Base-by-base conservation (phyloP, 768 basidiomycete genomes). In the Tulasnella calospora region DNA sequence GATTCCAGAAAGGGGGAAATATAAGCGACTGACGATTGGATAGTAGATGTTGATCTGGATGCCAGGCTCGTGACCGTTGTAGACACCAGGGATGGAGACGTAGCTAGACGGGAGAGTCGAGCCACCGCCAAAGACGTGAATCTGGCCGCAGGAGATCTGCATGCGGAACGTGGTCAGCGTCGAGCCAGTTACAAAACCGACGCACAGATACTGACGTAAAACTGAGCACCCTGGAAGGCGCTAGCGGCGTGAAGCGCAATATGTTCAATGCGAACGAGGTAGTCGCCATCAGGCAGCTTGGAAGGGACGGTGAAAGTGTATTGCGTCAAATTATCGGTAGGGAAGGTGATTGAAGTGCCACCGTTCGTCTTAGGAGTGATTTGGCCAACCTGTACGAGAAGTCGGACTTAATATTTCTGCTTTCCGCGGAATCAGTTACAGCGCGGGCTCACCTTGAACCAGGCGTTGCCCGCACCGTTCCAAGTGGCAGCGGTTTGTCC, bases 241-340 rank as follows among this genome's bases (percentile, higher is more conserved):
- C 38, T 40, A 38, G 73, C 41, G 30, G 44, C 40, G 41, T 74
- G 73, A 3, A 74, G 35, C 33, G 73, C 77, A 30, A 78, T 72
- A 36, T 78, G 77, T 47, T 78, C 77, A n/a, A 78, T 74, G 27
- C 70, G 67, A 33, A 78, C 35, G 41, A 78, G 71, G 36, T 78
- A 78, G 36, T 78, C 33, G 5, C 67, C 77, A 33, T 38, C 36
- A 7, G 75, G 75, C 3, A 72, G 7, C 19, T 40, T 47, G 17
- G 27, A 38, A 10, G 77, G 77, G 13, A 78, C n/a, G 35, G 67
- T 78, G 57, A 72, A 71, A 33, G 67, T 72, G 44, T 38, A 72
- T 17, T 40, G 33, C 1, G 73, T 2, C 19, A 44, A 9, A 38
- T 72, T 72, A 17, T 74, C 73, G 23, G 73, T 51, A 38, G 73